A percentile compares a stretch with the other conserved stretches of the same genome.
Evolutionary conservation across 805 yeast genomes (phyloP).

Genomic region (Candida ovalis): DNA sequence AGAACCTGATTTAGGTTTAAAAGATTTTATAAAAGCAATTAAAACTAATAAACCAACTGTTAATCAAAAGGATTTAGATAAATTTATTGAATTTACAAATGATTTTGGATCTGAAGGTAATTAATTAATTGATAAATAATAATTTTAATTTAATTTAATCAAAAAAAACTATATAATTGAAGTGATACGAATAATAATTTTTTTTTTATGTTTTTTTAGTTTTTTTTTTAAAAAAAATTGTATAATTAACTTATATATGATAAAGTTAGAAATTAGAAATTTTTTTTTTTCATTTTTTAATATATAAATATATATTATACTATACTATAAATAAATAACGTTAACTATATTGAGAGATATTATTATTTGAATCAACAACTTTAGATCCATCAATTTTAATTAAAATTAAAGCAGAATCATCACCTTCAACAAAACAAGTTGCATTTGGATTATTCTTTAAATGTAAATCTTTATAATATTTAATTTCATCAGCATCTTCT

Average conservation of each 20-base stretch:
- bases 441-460: constrained; percentile 67
- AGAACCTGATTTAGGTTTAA: constrained; percentile 86
- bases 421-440: constrained; percentile 59
- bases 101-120: constrained; percentile 99
- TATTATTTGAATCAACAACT: constrained; percentile 75
- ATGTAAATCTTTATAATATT: constrained; percentile 61
- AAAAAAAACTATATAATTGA: neutral
- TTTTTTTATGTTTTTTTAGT: neutral
- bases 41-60: constrained; percentile 94
- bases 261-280: no score
- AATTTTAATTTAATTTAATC: no score
- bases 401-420: constrained; percentile 61
- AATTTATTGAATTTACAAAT: constrained; percentile 82
- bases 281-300: no score
- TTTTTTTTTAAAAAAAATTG: no score
- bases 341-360: constrained; percentile 34
- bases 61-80: constrained; percentile 73
- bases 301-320: neutral
- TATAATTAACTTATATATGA: no score
- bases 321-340: neutral
- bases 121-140: constrained; percentile 24
- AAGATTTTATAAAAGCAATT: constrained; percentile 90
- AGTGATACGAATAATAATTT: neutral
- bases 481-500: constrained; percentile 36
- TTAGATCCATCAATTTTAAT: constrained; percentile 65